Percentiles rank a stretch among this genome's conserved stretches.
Evolutionary conservation across 192 early-diverging fungal genomes (phyloP).

Genomic region (Chytriomyces confervae): DNA sequence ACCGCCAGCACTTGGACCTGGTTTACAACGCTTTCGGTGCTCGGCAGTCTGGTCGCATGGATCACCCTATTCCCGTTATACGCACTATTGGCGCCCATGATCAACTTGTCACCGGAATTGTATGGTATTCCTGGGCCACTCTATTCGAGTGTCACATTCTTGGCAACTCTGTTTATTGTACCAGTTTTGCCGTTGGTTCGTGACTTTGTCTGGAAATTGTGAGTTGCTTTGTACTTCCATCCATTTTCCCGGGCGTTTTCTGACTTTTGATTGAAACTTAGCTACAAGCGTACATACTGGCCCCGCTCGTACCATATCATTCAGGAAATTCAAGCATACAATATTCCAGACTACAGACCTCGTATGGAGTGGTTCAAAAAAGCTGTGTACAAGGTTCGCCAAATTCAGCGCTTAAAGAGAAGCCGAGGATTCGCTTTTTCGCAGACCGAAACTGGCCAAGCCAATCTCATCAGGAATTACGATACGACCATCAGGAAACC

Average conservation of each 20-base stretch:
- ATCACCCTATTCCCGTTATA: slow-evolving; percentile 85
- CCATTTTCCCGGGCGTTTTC: not conserved
- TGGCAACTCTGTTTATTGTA: slow-evolving; percentile 81
- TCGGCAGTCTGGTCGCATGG: slow-evolving; percentile 87
- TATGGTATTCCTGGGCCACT: slow-evolving; percentile 47
- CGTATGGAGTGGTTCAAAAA: slow-evolving; percentile 97
- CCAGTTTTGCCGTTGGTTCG: slow-evolving; percentile 83
- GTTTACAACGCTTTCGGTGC: slow-evolving; percentile 88
- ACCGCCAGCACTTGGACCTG: slow-evolving; percentile 53
- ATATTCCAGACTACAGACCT: slow-evolving; percentile 97
- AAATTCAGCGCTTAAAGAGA: slow-evolving; percentile 87
- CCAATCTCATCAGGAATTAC: slow-evolving; percentile 78
- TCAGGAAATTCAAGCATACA: slow-evolving; percentile 99
- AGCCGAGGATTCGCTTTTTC: slow-evolving; percentile 97
- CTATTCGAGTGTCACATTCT: slow-evolving; percentile 66
- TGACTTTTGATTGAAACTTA: slow-evolving; percentile 40
- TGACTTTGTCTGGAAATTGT: slow-evolving; percentile 96
- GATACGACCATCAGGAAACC: slow-evolving; percentile 77
- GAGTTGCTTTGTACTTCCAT: slow-evolving; percentile 50
- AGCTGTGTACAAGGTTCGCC: slow-evolving; percentile 93
- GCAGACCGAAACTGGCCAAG: slow-evolving; percentile 95
- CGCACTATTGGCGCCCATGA: slow-evolving; percentile 71
- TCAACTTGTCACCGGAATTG: slow-evolving; percentile 56
- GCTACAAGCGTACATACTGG: slow-evolving; percentile 83
- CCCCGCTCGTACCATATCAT: slow-evolving; percentile 93